Conservation (phyloP, 2,329 filamentous ascomycete genomes). For the Verticillium longisporum region DNA sequence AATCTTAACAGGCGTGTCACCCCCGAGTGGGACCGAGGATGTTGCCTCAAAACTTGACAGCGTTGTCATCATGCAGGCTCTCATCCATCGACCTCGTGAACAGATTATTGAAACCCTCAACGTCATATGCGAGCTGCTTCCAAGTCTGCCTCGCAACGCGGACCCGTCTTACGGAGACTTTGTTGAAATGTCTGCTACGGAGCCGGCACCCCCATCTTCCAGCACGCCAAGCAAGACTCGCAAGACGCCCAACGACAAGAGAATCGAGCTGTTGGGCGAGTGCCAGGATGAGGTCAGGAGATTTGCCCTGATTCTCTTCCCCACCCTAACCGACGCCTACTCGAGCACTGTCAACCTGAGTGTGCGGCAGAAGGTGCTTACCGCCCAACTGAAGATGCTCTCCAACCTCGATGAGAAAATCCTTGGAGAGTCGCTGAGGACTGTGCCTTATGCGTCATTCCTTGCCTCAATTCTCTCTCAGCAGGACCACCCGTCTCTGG, state of each 20-base stretch:
- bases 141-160: constrained; percentile 57
- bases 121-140: constrained; percentile 90
- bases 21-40: constrained; percentile 70
- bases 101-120: constrained; percentile 97
- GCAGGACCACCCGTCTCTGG: constrained; percentile 82
- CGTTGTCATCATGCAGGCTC: constrained; percentile 95
- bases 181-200: constrained; percentile 32
- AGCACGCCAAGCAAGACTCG: constrained; percentile 28
- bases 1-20: constrained; percentile 90
- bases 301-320: constrained; percentile 88
- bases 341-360: constrained; percentile 95
- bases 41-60: constrained; percentile 85
- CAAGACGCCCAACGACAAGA: constrained; percentile 67
- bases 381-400: constrained; percentile 95
- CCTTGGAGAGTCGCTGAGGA: constrained; percentile 74
- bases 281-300: constrained; percentile 84
- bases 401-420: constrained; percentile 86
- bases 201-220: constrained; percentile 33
- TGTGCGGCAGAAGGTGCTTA: constrained; percentile 90
- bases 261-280: constrained; percentile 71
- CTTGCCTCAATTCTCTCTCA: constrained; percentile 92
- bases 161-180: constrained; percentile 35
- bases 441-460: constrained; percentile 93
- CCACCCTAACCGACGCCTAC: constrained; percentile 92
- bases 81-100: constrained; percentile 91